phyloP scores from a whole-genome alignment of 2,329 filamentous ascomycete genomes.

The Fusarium nygamai region DNA sequence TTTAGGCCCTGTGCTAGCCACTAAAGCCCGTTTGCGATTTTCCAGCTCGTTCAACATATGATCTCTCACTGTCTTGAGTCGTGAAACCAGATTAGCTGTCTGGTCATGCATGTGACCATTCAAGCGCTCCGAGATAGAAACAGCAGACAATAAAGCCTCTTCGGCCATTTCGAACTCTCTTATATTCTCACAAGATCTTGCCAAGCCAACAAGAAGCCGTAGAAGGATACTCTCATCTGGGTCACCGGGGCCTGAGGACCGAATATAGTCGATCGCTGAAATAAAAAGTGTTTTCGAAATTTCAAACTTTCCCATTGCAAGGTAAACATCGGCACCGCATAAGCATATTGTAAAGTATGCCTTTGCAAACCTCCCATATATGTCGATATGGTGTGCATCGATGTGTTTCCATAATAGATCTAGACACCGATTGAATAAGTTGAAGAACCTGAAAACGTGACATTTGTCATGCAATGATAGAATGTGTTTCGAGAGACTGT shows the following conservation, averaged over 20 bases:
- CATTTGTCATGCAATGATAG: not conserved
- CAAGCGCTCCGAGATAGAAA: accelerated
- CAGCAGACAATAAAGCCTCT: not conserved
- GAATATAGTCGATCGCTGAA: not conserved
- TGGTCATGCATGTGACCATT: not conserved
- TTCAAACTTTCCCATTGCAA: not conserved
- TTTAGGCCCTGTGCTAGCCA: too few relatives aligned
- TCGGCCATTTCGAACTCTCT: not conserved
- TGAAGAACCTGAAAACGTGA: not conserved
- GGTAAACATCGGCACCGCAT: not conserved
- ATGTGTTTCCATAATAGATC: not conserved
- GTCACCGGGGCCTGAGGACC: accelerated
- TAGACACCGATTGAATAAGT: not conserved
- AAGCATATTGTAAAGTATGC: not conserved
- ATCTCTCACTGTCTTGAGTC: not conserved
- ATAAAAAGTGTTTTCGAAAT: not conserved
- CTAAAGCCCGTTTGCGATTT: too few relatives aligned
- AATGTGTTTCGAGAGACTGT: not conserved
- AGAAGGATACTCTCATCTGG: not conserved
- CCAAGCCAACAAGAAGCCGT: not conserved
- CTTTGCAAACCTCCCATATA: not conserved
- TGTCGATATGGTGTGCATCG: accelerated
- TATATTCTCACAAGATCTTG: accelerated
- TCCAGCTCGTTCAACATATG: not conserved
- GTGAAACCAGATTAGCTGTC: not conserved